Base-by-base conservation (phyloP, 768 basidiomycete genomes). In the Coprinellus aureogranulatus region DNA sequence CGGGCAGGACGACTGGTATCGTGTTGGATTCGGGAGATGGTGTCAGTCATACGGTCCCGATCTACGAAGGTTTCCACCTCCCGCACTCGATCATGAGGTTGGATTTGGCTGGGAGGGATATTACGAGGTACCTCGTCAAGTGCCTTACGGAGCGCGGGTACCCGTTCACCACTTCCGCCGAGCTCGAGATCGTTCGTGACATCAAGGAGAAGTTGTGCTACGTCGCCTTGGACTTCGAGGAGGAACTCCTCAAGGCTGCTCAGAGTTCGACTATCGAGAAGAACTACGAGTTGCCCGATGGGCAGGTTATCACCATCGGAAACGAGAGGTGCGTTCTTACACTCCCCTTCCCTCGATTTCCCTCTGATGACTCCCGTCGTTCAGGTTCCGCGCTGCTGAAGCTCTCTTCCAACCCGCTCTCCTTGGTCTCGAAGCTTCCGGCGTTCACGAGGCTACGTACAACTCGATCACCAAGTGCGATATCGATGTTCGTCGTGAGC, bases 151-250 rank as follows among this genome's bases (percentile, higher is more conserved):
- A 94, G 74, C 84, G 92, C n/a, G 92, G 92, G 5, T 93, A 94
- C 74, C 79, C 56, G 1, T 57, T 94, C 81, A 92, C 89, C 61
- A 94, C 92, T 56, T 87, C 90, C 4, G 90, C 89, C 31, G 90
- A 91, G 75, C 81, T 83, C 64, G 90, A 92, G 82, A 90, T 94
- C 57, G 92, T 94, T 62, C 81, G 92, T 50, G 92, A 94, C 71
- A 92, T 94, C 80, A 94, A 94, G 80, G 90, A 92, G 82, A 91
- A 90, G 81, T 82, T 92, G 28, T 92, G 90, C 73, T 92, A 93
- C 70, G 91, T 93, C 61, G 91, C 91, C 23, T 81, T 92, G 59
- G 91, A 93, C 73, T 93, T 92, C 64, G 90, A 92, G 68, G 87
- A 92, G 72, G 91, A 93, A 74, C 76, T 93, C 62, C 86, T 90